Conservation (phyloP, 805 yeast genomes). For the Kodamaea kaohsiungensis region DNA sequence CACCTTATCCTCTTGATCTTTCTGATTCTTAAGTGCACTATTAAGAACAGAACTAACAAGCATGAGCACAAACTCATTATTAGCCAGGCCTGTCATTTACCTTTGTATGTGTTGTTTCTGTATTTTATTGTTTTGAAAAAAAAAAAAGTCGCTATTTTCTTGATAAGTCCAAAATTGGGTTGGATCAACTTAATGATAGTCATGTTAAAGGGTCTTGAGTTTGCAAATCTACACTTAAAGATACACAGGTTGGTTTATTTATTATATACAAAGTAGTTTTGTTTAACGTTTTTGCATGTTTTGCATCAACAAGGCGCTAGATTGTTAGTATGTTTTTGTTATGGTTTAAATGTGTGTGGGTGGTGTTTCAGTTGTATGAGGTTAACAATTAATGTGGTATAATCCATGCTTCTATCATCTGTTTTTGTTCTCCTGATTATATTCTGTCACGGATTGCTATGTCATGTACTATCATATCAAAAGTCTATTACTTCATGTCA, state of each 20-base stretch:
- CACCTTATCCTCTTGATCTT: conserved; percentile 7
- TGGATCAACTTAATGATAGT: neutral
- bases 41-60: conserved; percentile 15
- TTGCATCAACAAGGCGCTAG: conserved; percentile 66
- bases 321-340: conserved; percentile 25
- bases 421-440: too few species aligned
- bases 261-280: conserved; percentile 9
- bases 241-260: neutral
- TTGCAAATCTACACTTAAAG: neutral
- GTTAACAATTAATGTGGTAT: too few species aligned
- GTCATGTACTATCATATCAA: too few species aligned
- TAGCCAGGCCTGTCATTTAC: conserved; percentile 1
- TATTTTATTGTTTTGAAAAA: neutral
- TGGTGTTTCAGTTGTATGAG: too few species aligned
- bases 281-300: conserved; percentile 41
- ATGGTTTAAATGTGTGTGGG: neutral
- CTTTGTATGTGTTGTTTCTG: neutral
- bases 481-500: too few species aligned
- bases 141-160: neutral
- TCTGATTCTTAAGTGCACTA: conserved; percentile 9
- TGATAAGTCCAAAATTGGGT: neutral
- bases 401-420: too few species aligned
- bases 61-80: conserved; percentile 11
- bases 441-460: too few species aligned
- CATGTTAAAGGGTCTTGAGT: neutral